Conservation (phyloP, 768 basidiomycete species). For the Trametes cingulata region DNA sequence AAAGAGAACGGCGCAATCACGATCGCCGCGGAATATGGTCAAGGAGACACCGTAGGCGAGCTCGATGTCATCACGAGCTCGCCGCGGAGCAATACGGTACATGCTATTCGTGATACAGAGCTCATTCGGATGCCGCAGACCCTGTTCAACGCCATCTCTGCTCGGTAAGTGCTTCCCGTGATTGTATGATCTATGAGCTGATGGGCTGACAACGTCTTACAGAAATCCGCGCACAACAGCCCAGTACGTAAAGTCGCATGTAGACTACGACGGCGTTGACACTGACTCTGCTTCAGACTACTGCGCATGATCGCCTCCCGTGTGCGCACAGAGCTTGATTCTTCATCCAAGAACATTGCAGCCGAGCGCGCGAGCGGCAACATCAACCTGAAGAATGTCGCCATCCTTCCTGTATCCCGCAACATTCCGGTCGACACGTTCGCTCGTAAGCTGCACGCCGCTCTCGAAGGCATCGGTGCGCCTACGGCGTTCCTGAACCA, state of each 20-base stretch:
- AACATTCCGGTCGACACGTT: constrained; percentile 90
- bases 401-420: constrained; percentile 83
- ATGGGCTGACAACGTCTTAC: not conserved
- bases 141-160: constrained; percentile 95
- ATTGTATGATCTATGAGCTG: not conserved
- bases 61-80: constrained; percentile 95
- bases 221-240: constrained; percentile 87
- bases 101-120: constrained; percentile 98
- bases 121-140: constrained; percentile 96
- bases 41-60: constrained; percentile 96
- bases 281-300: constrained; percentile 44
- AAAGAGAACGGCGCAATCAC: constrained; percentile 72
- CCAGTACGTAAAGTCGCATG: constrained; percentile 58
- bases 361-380: constrained; percentile 76
- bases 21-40: constrained; percentile 92
- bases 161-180: constrained; percentile 49
- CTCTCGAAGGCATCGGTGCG: constrained; percentile 92
- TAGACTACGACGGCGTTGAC: not conserved
- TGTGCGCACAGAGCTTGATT: constrained; percentile 81
- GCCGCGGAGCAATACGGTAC: constrained; percentile 83
- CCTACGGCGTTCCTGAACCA: constrained; percentile 93
- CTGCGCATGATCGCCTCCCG: constrained; percentile 90
- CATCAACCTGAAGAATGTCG: constrained; percentile 90
- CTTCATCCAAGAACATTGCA: constrained; percentile 51
- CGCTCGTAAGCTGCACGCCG: constrained; percentile 82